Evolutionary conservation across 2,329 filamentous ascomycete species (phyloP).

Genomic region (Alternaria metachromatica): DNA sequence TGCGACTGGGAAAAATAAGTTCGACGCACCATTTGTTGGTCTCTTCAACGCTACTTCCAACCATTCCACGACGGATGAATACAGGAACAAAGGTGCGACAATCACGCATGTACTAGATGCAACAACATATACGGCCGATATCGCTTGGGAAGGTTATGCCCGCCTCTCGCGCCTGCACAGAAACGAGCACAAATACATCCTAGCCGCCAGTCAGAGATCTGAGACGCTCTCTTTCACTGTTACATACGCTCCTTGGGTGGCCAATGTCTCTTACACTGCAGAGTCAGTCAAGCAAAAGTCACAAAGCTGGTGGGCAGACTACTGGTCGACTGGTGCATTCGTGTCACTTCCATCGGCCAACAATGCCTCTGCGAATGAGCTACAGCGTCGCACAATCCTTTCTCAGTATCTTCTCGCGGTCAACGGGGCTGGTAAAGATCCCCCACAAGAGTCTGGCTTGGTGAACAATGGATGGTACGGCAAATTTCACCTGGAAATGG

Average conservation of each 20-base stretch:
- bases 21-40: slow-evolving; percentile 63
- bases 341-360: slow-evolving; percentile 54
- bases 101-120: slow-evolving; percentile 56
- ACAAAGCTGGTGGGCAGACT: slow-evolving; percentile 56
- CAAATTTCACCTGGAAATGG: slow-evolving; percentile 64
- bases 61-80: slow-evolving; percentile 52
- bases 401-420: slow-evolving; percentile 62
- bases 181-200: slow-evolving; percentile 54
- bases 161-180: slow-evolving; percentile 43
- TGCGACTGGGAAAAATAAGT: slow-evolving; percentile 57
- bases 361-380: slow-evolving; percentile 54
- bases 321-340: slow-evolving; percentile 61
- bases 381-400: slow-evolving; percentile 61
- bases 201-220: slow-evolving; percentile 41
- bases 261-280: slow-evolving; percentile 42
- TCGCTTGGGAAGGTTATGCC: slow-evolving; percentile 48
- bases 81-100: slow-evolving; percentile 39
- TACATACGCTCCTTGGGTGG: slow-evolving; percentile 32
- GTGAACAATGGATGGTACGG: slow-evolving; percentile 64
- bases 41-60: slow-evolving; percentile 57
- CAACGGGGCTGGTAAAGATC: slow-evolving; percentile 58
- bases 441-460: slow-evolving; percentile 58
- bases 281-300: slow-evolving; percentile 42
- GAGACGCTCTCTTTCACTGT: slow-evolving; percentile 31
- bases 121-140: slow-evolving; percentile 52